Evolutionary conservation across 1,284 basidiomycete species (phyloP), one percentile per base, ranked within the genome.

Genomic region (Coniophora puteana): DNA sequence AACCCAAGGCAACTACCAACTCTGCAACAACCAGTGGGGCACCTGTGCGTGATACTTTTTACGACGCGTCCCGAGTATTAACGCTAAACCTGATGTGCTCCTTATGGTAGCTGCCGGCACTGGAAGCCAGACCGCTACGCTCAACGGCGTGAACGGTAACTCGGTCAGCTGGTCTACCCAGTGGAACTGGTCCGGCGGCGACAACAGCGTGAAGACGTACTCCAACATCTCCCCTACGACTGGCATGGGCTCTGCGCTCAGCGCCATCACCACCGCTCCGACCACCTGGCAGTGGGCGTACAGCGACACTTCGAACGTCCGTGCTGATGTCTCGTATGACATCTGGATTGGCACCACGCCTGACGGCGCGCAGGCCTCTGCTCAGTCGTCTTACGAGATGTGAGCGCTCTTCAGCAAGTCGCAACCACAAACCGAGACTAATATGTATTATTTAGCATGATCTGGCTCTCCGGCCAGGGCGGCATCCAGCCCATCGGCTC

Each of bases 21-120:
- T 76, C 28, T 78, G 74, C 55, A 70, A 76, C 53, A 76, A 78
- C 55, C 65, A 73, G 7, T 78, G 74, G 74, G 74, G 73, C 16
- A 49, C 52, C 42, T 40, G 71, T 72, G 47, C 31, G 67, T 58
- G 24, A 20, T 21, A 27, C 5, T 18, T 17, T 33, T 28, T 17
- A 23, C 11, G 12, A 18, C 12, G 16, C 17, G 16, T 14, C 37
- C 25, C n/a, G n/a, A 28, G 35, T 28, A 31, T 24, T 21, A 7
- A 20, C 10, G 10, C 36, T 20, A 12, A 39, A 23, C 28, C 32
- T 43, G 17, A 31, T 38, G 4, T 13, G 29, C 21, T 14, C 16
- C 23, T 13, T 10, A 17, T 27, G 6, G 8, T 38, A 70, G 67
- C 39, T n/a, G 54, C 60, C 20, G 76, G 76, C 14, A 67, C 68